Conservation (phyloP, 768 basidiomycete genomes). For the Boletus vermiculosoides region DNA sequence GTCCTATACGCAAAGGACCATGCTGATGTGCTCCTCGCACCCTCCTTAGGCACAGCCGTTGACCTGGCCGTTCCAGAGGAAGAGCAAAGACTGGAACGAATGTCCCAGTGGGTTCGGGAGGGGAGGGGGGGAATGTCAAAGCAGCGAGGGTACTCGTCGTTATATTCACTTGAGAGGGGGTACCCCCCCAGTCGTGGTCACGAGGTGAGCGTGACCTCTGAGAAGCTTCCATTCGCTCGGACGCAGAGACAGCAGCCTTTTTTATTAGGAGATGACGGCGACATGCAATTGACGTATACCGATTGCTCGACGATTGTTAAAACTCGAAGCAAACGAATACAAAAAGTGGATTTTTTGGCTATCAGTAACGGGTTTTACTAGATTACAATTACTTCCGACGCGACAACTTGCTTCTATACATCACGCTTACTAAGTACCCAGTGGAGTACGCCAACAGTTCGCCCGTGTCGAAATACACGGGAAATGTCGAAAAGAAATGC, state of each 20-base stretch:
- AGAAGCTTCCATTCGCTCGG: background rate
- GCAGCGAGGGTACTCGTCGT: too few relatives aligned
- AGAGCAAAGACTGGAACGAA: background rate
- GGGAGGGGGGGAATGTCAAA: background rate
- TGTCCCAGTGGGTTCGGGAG: background rate
- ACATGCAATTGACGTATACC: background rate
- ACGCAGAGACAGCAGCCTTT: background rate
- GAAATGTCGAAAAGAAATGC: background rate
- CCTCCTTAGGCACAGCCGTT: background rate
- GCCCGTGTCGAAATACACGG: background rate
- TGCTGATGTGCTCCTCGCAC: too few relatives aligned
- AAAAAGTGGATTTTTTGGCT: too few relatives aligned
- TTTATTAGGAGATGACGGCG: background rate
- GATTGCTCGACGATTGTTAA: background rate
- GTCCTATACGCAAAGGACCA: too few relatives aligned
- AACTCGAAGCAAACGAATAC: too few relatives aligned
- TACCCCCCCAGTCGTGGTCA: constrained; percentile 19
- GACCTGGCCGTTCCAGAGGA: background rate
- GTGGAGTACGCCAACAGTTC: background rate
- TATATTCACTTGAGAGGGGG: constrained; percentile 6
- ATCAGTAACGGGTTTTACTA: too few relatives aligned
- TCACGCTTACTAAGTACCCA: background rate
- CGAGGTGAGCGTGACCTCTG: background rate
- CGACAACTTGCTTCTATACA: background rate
- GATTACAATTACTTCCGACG: too few relatives aligned